Evolutionary conservation across 305 asterid species (phyloP).

Genomic region (Striga hermonthica): DNA sequence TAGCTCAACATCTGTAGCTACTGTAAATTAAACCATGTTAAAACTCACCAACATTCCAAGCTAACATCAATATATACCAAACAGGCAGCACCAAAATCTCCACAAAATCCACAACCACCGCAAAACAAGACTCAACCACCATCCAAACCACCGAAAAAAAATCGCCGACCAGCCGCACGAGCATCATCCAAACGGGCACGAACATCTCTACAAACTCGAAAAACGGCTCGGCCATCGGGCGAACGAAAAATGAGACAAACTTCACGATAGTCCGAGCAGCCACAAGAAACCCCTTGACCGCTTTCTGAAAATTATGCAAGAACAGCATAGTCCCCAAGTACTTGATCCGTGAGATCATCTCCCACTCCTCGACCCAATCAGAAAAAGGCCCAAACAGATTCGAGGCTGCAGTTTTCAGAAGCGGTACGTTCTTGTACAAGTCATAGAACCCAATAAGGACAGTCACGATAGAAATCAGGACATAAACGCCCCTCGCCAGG

Average conservation of each 20-base stretch:
- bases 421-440: slow-evolving; percentile 75
- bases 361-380: slow-evolving; percentile 90
- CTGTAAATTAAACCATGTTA: background rate
- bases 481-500: slow-evolving; percentile 68
- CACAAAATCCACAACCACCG: slow-evolving; percentile 41
- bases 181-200: slow-evolving; percentile 55
- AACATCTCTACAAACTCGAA: slow-evolving; percentile 44
- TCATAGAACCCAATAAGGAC: slow-evolving; percentile 85
- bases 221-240: slow-evolving; percentile 55
- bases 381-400: slow-evolving; percentile 74
- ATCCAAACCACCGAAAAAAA: slow-evolving; percentile 48
- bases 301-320: slow-evolving; percentile 73
- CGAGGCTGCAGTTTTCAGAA: slow-evolving; percentile 72
- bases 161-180: slow-evolving; percentile 38
- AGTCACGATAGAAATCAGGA: slow-evolving; percentile 59
- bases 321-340: slow-evolving; percentile 84
- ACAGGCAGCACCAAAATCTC: slow-evolving; percentile 58
- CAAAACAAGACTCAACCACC: slow-evolving; percentile 44
- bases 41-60: slow-evolving; percentile 55
- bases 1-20: too few species aligned
- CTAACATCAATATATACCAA: slow-evolving; percentile 45
- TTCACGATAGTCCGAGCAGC: slow-evolving; percentile 41
- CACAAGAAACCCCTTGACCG: slow-evolving; percentile 62
- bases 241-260: slow-evolving; percentile 37
- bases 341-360: slow-evolving; percentile 69